Percentiles rank a stretch among this genome's conserved stretches.
phyloP scores from a whole-genome alignment of 176 grass and related monocot genomes.

The Triticum timopheevii region DNA sequence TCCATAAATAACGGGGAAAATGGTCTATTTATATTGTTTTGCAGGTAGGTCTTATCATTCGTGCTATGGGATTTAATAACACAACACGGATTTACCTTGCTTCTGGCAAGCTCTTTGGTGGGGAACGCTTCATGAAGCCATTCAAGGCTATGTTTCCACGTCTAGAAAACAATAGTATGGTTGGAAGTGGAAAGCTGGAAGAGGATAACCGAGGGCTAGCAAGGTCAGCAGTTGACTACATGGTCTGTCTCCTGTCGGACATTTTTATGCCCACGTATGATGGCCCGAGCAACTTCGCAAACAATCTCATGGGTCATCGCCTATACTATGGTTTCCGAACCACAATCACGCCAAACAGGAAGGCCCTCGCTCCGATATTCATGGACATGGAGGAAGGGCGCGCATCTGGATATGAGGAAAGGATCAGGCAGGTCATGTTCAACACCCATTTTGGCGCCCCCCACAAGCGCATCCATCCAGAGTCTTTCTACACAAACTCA shows the following conservation, averaged over 20 bases:
- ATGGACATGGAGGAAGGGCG: slow-evolving; percentile 77
- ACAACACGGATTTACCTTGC: slow-evolving; percentile 87
- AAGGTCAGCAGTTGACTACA: slow-evolving; percentile 91
- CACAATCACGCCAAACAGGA: slow-evolving; percentile 82
- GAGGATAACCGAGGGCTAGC: slow-evolving; percentile 69
- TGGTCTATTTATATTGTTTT: slow-evolving; percentile 9
- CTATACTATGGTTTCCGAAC: slow-evolving; percentile 89
- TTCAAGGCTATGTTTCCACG: slow-evolving; percentile 77
- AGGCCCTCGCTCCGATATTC: slow-evolving; percentile 83
- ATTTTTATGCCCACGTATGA: slow-evolving; percentile 98
- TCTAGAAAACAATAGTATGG: slow-evolving; percentile 71
- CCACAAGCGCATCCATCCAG: slow-evolving; percentile 66
- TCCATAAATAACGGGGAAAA: not conserved
- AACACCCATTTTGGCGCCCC: slow-evolving; percentile 71
- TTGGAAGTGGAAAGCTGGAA: slow-evolving; percentile 76
- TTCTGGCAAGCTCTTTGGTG: slow-evolving; percentile 87
- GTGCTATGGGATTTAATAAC: slow-evolving; percentile 79
- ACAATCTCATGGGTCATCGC: slow-evolving; percentile 97
- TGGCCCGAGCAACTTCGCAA: slow-evolving; percentile 97
- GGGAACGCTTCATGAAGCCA: slow-evolving; percentile 90
- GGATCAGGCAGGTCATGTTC: slow-evolving; percentile 76
- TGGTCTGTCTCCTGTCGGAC: slow-evolving; percentile 96
- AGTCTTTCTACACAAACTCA: slow-evolving; percentile 92
- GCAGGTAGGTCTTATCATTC: slow-evolving; percentile 83
- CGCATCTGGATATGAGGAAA: slow-evolving; percentile 60